Evolutionary conservation across 1,284 basidiomycete species (phyloP).

Genomic region (Peniophora sp.): DNA sequence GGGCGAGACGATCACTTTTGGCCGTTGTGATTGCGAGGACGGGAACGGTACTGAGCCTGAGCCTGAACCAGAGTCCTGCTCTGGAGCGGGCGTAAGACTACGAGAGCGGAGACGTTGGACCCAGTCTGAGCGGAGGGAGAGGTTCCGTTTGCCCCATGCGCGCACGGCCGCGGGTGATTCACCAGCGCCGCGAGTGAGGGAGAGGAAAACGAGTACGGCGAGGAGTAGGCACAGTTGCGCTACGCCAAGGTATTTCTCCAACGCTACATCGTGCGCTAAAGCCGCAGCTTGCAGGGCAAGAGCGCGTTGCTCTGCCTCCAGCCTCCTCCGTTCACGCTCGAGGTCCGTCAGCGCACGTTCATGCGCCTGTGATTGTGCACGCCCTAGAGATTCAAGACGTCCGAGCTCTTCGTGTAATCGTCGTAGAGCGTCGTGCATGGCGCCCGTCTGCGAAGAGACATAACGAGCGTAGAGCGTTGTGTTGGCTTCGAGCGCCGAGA

Average conservation of each 20-base stretch:
- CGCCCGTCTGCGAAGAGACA: slow-evolving; percentile 83
- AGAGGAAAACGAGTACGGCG: slow-evolving; percentile 75
- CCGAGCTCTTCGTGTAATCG: slow-evolving; percentile 81
- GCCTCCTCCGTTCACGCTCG: slow-evolving; percentile 57
- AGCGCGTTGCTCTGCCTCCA: slow-evolving; percentile 65
- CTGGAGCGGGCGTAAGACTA: slow-evolving; percentile 20
- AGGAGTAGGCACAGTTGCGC: slow-evolving; percentile 77
- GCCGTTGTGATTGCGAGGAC: slow-evolving; percentile 4
- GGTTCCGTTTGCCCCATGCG: slow-evolving; percentile 46
- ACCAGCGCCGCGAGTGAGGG: slow-evolving; percentile 72
- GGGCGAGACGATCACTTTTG: background rate
- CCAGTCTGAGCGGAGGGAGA: slow-evolving; percentile 52
- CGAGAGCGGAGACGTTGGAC: slow-evolving; percentile 32
- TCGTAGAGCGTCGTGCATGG: slow-evolving; percentile 70
- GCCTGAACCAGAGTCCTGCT: background rate
- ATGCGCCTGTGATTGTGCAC: slow-evolving; percentile 58
- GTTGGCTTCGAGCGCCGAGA: slow-evolving; percentile 82
- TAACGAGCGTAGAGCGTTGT: slow-evolving; percentile 84
- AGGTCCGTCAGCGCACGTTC: slow-evolving; percentile 63
- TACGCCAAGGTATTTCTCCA: slow-evolving; percentile 80
- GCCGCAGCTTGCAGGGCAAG: slow-evolving; percentile 60
- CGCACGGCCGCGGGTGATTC: slow-evolving; percentile 28
- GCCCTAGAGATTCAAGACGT: slow-evolving; percentile 61
- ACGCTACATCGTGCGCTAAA: slow-evolving; percentile 70
- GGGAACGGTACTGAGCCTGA: background rate